Evolutionary conservation across 306 rosid genomes (phyloP), one percentile per base, ranked within the genome.

Genomic region (Lathyrus sativus): DNA sequence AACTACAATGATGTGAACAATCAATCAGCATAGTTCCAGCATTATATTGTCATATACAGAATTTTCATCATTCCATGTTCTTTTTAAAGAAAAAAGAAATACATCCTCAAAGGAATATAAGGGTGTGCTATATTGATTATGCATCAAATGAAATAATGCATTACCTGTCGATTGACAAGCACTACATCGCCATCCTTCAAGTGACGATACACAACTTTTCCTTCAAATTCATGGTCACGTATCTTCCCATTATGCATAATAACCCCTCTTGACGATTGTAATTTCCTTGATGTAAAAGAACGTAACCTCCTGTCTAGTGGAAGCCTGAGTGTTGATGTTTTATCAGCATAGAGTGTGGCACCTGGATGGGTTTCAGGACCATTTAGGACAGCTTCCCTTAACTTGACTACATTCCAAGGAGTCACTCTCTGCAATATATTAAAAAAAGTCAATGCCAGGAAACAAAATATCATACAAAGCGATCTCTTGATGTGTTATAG

Each of bases 101-200:
- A 35, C 9, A 49, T 8, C 26, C 9, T 33, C 18, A 29, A 33
- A 17, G 55, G 48, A 76, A 80, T 4, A 5, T 22, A 62, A 41
- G 43, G 14, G 55, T 56, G 38, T 29, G 38, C 22, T 22, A 49
- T 11, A 4, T 50, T 43, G 56, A 28, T 37, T 38, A 28, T 58
- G 56, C 29, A 67, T 12, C 8, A 13, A 35, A 60, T 74, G 67
- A 55, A 68, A 83, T 26, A 38, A 71, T 70, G 62, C 17, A 50
- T 60, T 82, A 92, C 98, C 95, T 92, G 98, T 81, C 98, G 77
- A 75, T 92, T 92, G 59, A 92, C 98, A 68, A 90, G 96, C 63
- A 92, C 98, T 66, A 92, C 60, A 45, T 92, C 98, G 60, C 98
- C 98, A 85, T 92, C 98, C 73, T 73, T 76, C 87, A 92, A 78